Conservation (phyloP, 2,329 filamentous ascomycete species). For the Trichoderma citrinoviride region DNA sequence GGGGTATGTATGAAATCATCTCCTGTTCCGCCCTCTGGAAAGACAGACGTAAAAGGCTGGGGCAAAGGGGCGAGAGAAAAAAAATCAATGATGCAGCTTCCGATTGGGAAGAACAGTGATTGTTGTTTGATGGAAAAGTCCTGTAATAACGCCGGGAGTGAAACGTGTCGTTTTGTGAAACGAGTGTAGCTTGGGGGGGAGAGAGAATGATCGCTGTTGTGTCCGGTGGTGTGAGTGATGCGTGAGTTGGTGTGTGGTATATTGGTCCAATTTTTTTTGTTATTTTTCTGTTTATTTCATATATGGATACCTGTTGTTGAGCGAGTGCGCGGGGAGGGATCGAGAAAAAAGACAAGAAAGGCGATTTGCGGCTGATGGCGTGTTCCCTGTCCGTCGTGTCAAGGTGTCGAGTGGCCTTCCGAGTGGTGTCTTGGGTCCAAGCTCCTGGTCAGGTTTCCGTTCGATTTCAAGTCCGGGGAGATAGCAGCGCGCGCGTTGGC, state of each 20-base stretch:
- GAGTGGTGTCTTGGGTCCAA: neutral
- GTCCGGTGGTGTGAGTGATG: neutral
- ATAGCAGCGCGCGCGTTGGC: neutral
- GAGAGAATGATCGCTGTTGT: neutral
- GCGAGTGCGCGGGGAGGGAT: neutral
- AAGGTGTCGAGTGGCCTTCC: neutral
- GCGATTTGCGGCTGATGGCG: neutral
- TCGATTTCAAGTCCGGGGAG: neutral
- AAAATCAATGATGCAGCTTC: constrained; percentile 5
- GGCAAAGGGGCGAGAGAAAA: neutral
- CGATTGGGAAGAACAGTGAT: constrained; percentile 12
- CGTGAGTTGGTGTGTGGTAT: neutral
- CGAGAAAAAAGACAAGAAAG: neutral
- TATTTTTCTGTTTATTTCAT: no score
- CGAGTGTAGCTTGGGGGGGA: constrained; percentile 8
- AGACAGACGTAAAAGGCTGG: neutral
- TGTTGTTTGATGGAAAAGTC: neutral
- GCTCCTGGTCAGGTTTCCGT: neutral
- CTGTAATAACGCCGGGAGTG: constrained; percentile 7
- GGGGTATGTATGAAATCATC: neutral
- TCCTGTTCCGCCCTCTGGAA: neutral
- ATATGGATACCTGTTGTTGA: neutral
- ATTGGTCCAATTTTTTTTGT: neutral
- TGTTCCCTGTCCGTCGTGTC: neutral
- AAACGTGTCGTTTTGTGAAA: constrained; percentile 12